Conservation (phyloP, 106 monocot genomes). For the Triglochin maritima region DNA sequence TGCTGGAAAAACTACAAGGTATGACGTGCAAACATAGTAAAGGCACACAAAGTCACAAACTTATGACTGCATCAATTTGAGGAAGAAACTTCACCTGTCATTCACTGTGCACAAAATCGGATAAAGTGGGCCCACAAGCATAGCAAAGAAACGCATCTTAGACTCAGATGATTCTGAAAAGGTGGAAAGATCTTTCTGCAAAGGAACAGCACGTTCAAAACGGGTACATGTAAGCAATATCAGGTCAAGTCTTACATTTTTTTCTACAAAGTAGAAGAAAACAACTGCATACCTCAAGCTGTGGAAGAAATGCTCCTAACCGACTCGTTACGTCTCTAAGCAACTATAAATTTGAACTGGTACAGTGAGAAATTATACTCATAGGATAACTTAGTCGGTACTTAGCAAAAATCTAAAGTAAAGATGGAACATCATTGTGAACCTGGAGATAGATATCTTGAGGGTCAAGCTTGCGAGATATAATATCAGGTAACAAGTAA, state of each 20-base stretch:
- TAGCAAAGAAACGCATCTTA: conserved; percentile 66
- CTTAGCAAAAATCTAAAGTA: conserved; percentile 1
- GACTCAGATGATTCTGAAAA: conserved; percentile 58
- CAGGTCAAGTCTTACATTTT: too few relatives aligned
- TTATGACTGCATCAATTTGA: too few relatives aligned
- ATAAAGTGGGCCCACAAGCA: conserved; percentile 97
- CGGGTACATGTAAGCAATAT: too few relatives aligned
- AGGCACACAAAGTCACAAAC: too few relatives aligned
- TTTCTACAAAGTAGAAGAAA: too few relatives aligned
- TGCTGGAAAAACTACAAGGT: too few relatives aligned
- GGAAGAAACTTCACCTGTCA: conserved; percentile 61
- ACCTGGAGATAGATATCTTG: conserved; percentile 88
- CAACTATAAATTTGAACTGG: conserved; percentile 35
- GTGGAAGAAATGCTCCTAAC: conserved; percentile 62
- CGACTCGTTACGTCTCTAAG: conserved; percentile 72
- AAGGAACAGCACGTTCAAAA: too few relatives aligned
- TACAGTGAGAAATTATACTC: conserved; percentile 15
- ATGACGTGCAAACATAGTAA: too few relatives aligned
- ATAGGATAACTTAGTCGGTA: not conserved
- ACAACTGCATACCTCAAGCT: conserved; percentile 98
- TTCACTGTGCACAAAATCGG: conserved; percentile 64
- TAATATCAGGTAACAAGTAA: conserved; percentile 80
- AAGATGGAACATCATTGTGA: not conserved
- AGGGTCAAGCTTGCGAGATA: conserved; percentile 71
- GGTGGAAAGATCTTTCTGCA: conserved; percentile 64